A percentile compares a stretch with the other conserved stretches of the same genome.
These are phyloP conservation scores for Delonix regia DNA, from an alignment of 306 rosid genomes.

Conservation along the genomic window DNA sequence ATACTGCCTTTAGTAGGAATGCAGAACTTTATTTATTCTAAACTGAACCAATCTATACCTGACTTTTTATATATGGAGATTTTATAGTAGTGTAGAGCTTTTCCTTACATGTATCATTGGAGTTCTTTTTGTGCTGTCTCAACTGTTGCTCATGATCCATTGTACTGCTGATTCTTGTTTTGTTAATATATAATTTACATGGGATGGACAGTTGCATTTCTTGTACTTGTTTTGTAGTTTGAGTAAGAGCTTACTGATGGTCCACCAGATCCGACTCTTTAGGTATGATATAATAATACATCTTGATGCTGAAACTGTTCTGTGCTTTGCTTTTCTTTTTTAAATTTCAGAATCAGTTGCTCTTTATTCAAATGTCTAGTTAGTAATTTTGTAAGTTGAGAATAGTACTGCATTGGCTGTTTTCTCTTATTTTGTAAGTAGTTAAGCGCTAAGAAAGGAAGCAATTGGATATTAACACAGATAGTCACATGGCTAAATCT, in stretches of 20 bases:
- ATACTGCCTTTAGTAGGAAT: neutral
- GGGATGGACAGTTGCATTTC: constrained; percentile 71
- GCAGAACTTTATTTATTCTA: neutral
- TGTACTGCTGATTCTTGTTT: neutral
- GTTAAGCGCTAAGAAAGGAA: neutral
- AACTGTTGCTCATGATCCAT: constrained; percentile 8
- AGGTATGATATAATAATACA: constrained; percentile 52
- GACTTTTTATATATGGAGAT: neutral
- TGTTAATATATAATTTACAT: constrained; percentile 23
- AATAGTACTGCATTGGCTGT: neutral
- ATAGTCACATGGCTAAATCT: neutral
- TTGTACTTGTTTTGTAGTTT: constrained; percentile 90
- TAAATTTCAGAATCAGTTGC: neutral
- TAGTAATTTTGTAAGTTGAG: constrained; percentile 6
- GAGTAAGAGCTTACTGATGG: constrained; percentile 95
- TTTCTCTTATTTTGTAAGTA: neutral
- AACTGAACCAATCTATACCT: neutral
- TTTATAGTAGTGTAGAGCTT: constrained; percentile 3
- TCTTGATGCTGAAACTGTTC: constrained; percentile 19
- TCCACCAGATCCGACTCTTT: constrained; percentile 87
- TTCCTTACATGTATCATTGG: constrained; percentile 27
- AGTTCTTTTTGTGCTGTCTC: constrained; percentile 26
- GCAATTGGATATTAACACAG: neutral
- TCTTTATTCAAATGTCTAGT: neutral
- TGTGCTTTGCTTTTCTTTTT: constrained; percentile 6